These are phyloP conservation scores for Venturia asperata DNA, from an alignment of 2,329 filamentous ascomycete species.

Conservation along the genomic window DNA sequence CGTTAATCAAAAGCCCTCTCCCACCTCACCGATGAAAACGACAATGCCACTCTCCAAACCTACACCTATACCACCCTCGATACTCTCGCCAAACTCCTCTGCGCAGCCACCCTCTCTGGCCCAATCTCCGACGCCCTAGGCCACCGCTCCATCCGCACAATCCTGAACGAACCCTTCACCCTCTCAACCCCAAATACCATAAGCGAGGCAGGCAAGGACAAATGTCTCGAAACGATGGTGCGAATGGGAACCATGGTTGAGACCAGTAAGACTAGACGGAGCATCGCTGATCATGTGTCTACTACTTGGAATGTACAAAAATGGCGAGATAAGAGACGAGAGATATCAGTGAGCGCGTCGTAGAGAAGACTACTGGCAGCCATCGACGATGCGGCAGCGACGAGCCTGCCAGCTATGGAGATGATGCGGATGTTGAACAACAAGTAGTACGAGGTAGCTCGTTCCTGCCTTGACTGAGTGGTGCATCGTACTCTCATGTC, in stretches of 20 bases:
- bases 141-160: slow-evolving; percentile 37
- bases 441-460: background rate
- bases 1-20: slow-evolving; percentile 24
- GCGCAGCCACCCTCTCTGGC: slow-evolving; percentile 38
- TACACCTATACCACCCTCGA: slow-evolving; percentile 30
- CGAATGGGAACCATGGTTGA: no score
- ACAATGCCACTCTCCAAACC: slow-evolving; percentile 24
- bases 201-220: slow-evolving; percentile 33
- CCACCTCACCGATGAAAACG: slow-evolving; percentile 22
- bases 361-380: no score
- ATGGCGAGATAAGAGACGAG: no score
- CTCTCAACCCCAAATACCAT: slow-evolving; percentile 32
- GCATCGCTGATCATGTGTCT: no score
- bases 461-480: background rate
- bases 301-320: no score
- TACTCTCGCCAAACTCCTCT: slow-evolving; percentile 39
- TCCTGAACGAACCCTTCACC: slow-evolving; percentile 39
- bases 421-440: no score
- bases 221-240: slow-evolving; percentile 34
- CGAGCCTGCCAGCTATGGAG: no score
- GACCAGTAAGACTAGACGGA: no score
- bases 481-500: background rate
- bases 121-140: slow-evolving; percentile 41
- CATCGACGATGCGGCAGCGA: no score
- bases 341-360: no score